Evolutionary conservation across 768 basidiomycete species (phyloP).

Genomic region (Leccinellum rugosiceps): DNA sequence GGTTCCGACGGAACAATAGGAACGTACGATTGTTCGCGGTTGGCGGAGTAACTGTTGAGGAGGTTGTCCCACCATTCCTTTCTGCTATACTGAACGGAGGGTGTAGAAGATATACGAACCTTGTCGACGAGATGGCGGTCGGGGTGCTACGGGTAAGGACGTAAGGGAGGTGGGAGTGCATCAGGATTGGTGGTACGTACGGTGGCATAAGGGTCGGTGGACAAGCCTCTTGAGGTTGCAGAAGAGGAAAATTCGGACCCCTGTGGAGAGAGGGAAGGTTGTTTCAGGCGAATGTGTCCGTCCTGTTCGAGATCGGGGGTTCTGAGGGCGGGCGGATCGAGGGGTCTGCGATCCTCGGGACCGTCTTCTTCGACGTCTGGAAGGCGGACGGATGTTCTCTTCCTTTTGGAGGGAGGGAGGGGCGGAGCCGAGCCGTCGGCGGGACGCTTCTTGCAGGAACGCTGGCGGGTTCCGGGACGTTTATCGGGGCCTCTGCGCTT

Average conservation of each 20-base stretch:
- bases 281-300: slow-evolving; percentile 21
- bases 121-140: slow-evolving; percentile 28
- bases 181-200: slow-evolving; percentile 17
- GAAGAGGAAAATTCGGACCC: slow-evolving; percentile 30
- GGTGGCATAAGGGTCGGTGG: slow-evolving; percentile 24
- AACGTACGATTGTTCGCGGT: slow-evolving; percentile 42
- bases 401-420: slow-evolving; percentile 53
- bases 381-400: slow-evolving; percentile 36
- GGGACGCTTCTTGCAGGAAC: slow-evolving; percentile 80
- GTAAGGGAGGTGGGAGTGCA: background rate
- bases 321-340: slow-evolving; percentile 25
- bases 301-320: slow-evolving; percentile 28
- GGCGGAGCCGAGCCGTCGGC: slow-evolving; percentile 50
- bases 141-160: slow-evolving; percentile 22
- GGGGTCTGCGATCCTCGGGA: slow-evolving; percentile 25
- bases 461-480: slow-evolving; percentile 77
- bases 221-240: slow-evolving; percentile 23
- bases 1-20: background rate
- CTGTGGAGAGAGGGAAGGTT: slow-evolving; percentile 33
- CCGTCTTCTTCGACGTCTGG: slow-evolving; percentile 32
- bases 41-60: slow-evolving; percentile 40
- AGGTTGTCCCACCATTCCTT: slow-evolving; percentile 49
- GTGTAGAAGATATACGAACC: slow-evolving; percentile 25
- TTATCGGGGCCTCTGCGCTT: slow-evolving; percentile 86
- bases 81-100: slow-evolving; percentile 32